phyloP scores from a whole-genome alignment of 495 filamentous ascomycete genomes.

The Aspergillus funiculosus region DNA sequence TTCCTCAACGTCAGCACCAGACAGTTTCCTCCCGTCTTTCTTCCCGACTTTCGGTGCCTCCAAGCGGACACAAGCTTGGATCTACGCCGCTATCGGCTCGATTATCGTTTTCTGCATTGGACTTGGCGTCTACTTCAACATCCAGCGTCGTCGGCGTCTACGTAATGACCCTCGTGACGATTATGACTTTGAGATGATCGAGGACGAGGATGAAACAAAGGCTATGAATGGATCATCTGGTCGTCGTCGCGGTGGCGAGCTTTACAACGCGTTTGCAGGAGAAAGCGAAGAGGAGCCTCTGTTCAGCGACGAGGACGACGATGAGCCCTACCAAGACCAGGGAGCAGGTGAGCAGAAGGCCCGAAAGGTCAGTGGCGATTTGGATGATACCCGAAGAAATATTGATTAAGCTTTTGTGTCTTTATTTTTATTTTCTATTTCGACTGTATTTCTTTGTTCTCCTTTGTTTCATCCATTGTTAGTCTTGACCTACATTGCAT shows the following conservation, averaged over 20 bases:
- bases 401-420: slow-evolving; percentile 12
- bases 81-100: slow-evolving; percentile 77
- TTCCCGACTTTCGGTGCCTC: slow-evolving; percentile 94
- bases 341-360: slow-evolving; percentile 20
- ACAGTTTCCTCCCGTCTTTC: slow-evolving; percentile 76
- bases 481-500: slow-evolving; percentile 9
- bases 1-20: slow-evolving; percentile 36
- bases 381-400: slow-evolving; percentile 22
- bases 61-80: slow-evolving; percentile 87
- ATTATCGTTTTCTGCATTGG: slow-evolving; percentile 81
- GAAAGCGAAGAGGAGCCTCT: slow-evolving; percentile 65
- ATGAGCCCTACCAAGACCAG: slow-evolving; percentile 40
- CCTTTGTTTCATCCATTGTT: slow-evolving; percentile 5
- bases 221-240: slow-evolving; percentile 38
- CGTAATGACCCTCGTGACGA: slow-evolving; percentile 71
- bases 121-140: slow-evolving; percentile 71
- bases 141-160: slow-evolving; percentile 69
- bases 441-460: slow-evolving; percentile 4
- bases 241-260: slow-evolving; percentile 64
- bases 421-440: slow-evolving; percentile 14
- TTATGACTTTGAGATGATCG: slow-evolving; percentile 92
- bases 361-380: slow-evolving; percentile 19
- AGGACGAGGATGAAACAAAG: slow-evolving; percentile 71
- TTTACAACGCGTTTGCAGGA: slow-evolving; percentile 91
- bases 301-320: slow-evolving; percentile 55